Evolutionary conservation across 2,329 filamentous ascomycete species (phyloP).

Genomic region (Botrytis elliptica): DNA sequence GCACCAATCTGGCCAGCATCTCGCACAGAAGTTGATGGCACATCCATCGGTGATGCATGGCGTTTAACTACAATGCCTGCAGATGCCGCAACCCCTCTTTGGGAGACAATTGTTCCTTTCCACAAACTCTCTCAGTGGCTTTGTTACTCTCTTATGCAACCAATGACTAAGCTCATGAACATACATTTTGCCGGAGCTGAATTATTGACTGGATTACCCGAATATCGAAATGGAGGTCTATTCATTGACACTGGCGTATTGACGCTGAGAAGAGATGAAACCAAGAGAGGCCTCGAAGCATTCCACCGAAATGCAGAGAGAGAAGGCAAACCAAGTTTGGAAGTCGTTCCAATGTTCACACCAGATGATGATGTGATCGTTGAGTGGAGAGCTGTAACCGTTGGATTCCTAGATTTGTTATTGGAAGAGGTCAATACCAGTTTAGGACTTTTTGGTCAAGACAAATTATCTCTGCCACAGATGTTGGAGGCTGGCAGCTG

Average conservation of each 20-base stretch:
- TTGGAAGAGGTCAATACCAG: slow-evolving; percentile 66
- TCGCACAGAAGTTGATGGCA: slow-evolving; percentile 81
- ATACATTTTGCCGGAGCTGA: slow-evolving; percentile 80
- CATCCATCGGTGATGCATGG: slow-evolving; percentile 92
- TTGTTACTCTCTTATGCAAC: slow-evolving; percentile 88
- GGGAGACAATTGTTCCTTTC: slow-evolving; percentile 84
- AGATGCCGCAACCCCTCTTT: slow-evolving; percentile 53
- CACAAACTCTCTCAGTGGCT: slow-evolving; percentile 96
- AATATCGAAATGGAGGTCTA: slow-evolving; percentile 89
- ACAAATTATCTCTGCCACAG: slow-evolving; percentile 76
- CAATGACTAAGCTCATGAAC: slow-evolving; percentile 77
- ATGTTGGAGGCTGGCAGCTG: slow-evolving; percentile 94
- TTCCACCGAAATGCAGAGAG: slow-evolving; percentile 70
- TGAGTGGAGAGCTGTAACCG: slow-evolving; percentile 74
- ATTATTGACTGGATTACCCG: slow-evolving; percentile 81
- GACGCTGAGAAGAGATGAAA: slow-evolving; percentile 68
- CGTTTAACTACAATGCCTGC: slow-evolving; percentile 77
- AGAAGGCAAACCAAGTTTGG: slow-evolving; percentile 68
- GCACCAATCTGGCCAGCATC: slow-evolving; percentile 85
- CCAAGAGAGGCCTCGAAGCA: slow-evolving; percentile 66
- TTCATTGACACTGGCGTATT: slow-evolving; percentile 82
- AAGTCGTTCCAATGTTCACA: slow-evolving; percentile 71
- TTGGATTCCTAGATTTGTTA: slow-evolving; percentile 72
- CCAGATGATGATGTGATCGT: slow-evolving; percentile 76
- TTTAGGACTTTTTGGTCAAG: slow-evolving; percentile 66